Evolutionary conservation across 176 grass and related monocot genomes (phyloP), one percentile per base, ranked within the genome.

Genomic region (Triticum monococcum): DNA sequence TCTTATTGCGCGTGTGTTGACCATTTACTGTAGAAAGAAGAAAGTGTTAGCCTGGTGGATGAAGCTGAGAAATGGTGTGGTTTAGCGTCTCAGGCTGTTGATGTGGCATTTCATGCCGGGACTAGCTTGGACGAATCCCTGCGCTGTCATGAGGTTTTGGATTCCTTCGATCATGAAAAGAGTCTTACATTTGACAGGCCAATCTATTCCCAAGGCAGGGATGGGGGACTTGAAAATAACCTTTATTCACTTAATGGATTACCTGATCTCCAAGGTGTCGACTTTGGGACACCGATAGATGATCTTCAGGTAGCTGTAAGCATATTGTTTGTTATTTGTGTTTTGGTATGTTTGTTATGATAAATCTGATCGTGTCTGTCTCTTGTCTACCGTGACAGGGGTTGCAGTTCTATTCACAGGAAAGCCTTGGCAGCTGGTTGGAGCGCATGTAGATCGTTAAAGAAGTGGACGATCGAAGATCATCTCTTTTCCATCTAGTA

Each of bases 391-490:
- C 79, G 78, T 66, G 11, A 18, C 86, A 99, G 97, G 94, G 96
- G 26, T 74, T 99, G 24, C 87, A 83, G 78, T 91, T 99, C 59
- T 92, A 89, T 32, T 99, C 97, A 25, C 97, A 96, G 73, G 94
- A 43, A 43, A 43, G 41, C 41, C 41, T 43, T 43, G 41, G 41
- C 41, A 43, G 41, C 41, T 43, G 41, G 41, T 11, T 43, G 41
- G 41, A 43, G 10, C 41, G 41, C 10, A 43, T 43, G 41, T 43
- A 43, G 41, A 43, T 43, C 10, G 41, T 43, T 43, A 43, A 43
- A 12, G 10, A 43, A 43, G 41, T 43, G 41, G 41, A 43, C 41
- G 94, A 94, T 67, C 40, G 46, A 77, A 31, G 43, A 43, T 14
- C 12, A 24, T 89, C 45, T 14, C 75, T 86, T 88, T 59, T 72